Evolutionary conservation across 2,329 filamentous ascomycete genomes (phyloP).

Genomic region (Apiospora malaysiana): DNA sequence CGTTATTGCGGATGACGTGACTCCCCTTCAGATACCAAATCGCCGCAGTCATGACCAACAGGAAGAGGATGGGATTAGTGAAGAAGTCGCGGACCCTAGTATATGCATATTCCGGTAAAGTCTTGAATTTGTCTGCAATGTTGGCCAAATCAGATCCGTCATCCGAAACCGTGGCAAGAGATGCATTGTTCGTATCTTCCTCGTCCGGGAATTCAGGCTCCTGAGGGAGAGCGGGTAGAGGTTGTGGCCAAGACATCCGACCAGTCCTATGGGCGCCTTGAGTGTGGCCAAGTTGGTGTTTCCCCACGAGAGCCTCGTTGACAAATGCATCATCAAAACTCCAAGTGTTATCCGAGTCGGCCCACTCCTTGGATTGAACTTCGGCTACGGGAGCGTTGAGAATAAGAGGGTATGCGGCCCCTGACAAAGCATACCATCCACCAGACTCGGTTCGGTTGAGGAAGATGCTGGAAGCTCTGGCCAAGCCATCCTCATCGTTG

Average conservation of each 20-base stretch:
- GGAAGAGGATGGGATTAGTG: constrained; percentile 58
- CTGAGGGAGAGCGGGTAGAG: constrained; percentile 43
- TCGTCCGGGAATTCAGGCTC: constrained; percentile 27
- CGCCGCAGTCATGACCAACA: constrained; percentile 46
- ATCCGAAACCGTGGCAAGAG: constrained; percentile 39
- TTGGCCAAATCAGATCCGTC: constrained; percentile 44
- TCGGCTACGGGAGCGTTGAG: constrained; percentile 65
- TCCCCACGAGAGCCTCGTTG: constrained; percentile 70
- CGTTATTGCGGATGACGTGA: constrained; percentile 36
- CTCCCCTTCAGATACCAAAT: constrained; percentile 43
- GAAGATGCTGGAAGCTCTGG: constrained; percentile 73
- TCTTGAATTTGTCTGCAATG: constrained; percentile 57
- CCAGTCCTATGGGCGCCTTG: constrained; percentile 30
- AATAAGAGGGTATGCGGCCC: constrained; percentile 83
- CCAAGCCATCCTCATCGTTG: constrained; percentile 55
- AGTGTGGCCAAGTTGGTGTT: constrained; percentile 64
- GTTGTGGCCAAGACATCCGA: constrained; percentile 43
- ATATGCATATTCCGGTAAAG: constrained; percentile 55
- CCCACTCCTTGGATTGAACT: constrained; percentile 53
- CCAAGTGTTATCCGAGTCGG: constrained; percentile 48
- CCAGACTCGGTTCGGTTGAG: constrained; percentile 87
- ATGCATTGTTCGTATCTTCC: constrained; percentile 23
- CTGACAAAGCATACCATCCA: constrained; percentile 94
- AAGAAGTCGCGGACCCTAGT: constrained; percentile 61
- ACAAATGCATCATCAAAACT: constrained; percentile 53